phyloP scores from a whole-genome alignment of 2,329 filamentous ascomycete species.

The Aspergillus felis region DNA sequence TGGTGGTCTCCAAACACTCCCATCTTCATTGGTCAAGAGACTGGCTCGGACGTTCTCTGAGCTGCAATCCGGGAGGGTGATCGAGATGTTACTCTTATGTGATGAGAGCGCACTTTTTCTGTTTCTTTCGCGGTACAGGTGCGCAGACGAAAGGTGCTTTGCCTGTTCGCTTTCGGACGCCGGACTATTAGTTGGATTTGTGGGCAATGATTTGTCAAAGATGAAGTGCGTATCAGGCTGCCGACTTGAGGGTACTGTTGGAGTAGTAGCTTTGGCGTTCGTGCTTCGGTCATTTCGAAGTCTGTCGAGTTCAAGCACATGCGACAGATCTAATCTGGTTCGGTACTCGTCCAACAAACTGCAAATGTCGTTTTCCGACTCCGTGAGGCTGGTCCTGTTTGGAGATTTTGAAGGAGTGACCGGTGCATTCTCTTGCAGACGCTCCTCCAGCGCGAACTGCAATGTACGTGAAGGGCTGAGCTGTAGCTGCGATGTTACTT shows the following conservation, averaged over 20 bases:
- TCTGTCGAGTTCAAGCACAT: neutral
- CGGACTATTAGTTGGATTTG: slow-evolving; percentile 10
- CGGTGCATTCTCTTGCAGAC: neutral
- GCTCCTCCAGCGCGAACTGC: neutral
- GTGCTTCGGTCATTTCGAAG: neutral
- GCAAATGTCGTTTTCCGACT: neutral
- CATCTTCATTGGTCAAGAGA: neutral
- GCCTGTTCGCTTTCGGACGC: slow-evolving; percentile 4
- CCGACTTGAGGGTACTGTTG: neutral
- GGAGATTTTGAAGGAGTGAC: neutral
- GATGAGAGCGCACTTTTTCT: neutral
- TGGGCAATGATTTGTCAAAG: slow-evolving; percentile 1
- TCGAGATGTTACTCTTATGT: neutral
- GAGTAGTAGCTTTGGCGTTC: neutral
- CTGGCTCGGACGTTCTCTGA: neutral
- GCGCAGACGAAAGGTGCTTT: neutral
- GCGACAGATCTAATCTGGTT: neutral
- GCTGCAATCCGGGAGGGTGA: neutral
- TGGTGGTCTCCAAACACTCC: slow-evolving; percentile 5
- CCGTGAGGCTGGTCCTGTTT: neutral
- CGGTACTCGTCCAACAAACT: neutral
- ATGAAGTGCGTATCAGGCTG: slow-evolving; percentile 2
- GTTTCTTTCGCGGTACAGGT: neutral
- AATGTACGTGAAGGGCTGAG: neutral
- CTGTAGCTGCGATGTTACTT: neutral